Evolutionary conservation across 495 filamentous ascomycete genomes (phyloP), one percentile per base, ranked within the genome.

Genomic region (Paragyromitra xinjiangensis): DNA sequence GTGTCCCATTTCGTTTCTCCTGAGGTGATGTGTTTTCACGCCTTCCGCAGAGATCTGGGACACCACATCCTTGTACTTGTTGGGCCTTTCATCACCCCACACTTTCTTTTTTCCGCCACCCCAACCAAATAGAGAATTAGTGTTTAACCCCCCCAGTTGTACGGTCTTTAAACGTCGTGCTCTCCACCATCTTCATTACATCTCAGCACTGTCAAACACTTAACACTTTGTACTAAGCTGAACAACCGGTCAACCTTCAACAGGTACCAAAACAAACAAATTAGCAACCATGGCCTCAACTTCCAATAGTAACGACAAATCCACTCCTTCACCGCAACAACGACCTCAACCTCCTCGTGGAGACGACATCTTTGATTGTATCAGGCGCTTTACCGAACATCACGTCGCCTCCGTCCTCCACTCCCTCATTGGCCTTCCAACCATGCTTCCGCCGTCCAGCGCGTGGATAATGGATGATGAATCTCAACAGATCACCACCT

Each of bases 341-440:
- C 71, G 39, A n/a, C 71, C 24, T 24, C 71, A 67, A 51, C 67
- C 71, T 55, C 58, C 66, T 24, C 50, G 40, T 9, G 42, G 68
- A 9, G 55, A 63, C n/a, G 72, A 67, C 37, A 44, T 82, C 56
- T 80, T 82, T 64, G 8, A 82, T 24, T 71, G 29, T 56, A 71
- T 82, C 40, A 78, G 80, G 40, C 80, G 81, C 77, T 82, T 82
- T 48, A 82, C 75, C 34, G 73, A 82, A 45, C 63, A 67, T 9
- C 80, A 80, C 29, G 72, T 82, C 64, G 62, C 77, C 11, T 72
- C 80, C 12, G 68, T 80, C 19, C 77, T 82, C 24, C 81, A 82
- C 42, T 74, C 77, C 29, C 68, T 82, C 24, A 82, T 82, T 58
- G 81, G 81, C 14, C 77, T 82, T 3, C 81, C 81, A 8, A 80